Base-by-base conservation (phyloP, 1,284 basidiomycete species). In the Fomitopsis betulina region DNA sequence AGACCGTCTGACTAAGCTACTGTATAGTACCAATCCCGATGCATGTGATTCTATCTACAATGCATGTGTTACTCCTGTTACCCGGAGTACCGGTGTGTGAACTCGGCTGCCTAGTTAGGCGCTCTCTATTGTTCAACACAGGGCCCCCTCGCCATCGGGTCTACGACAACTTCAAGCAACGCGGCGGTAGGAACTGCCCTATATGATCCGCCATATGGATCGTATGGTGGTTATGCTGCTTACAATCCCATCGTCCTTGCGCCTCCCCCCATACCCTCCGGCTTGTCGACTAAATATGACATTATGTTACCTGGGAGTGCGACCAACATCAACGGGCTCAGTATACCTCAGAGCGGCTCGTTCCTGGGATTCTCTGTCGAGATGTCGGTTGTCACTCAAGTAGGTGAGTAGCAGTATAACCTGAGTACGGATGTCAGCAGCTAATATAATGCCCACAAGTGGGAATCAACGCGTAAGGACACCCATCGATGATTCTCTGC, bases 291-390 rank as follows among this genome's bases (percentile, higher is more conserved):
- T 60, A 69, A 56, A 55, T 74, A 76, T 49, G 55, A 58, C 12
- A 56, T 66, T 21, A 58, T 60, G 12, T 58, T 66, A 12, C 60
- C 60, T 1, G 62, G 54, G 33, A 67, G 50, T 62, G 69, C 51
- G 57, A 47, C 49, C 8, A 76, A 75, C 1, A 68, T 82, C 10
- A 25, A 35, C 8, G 77, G 75, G 0, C 67, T 81, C 4, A 84
- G 81, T 2, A 85, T 87, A 35, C 72, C 73, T 6, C 82, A 84
- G 61, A 72, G 72, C 51, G 87, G 86, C 17, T 77, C 82, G 32
- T 89, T 89, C 64, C 73, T 85, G 55, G 88, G 89, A 0, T 89
- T 90, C 64, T 87, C 85, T 0, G 77, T 91, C 53, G 89, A 91
- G 70, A 79, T 90, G 76, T 87, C 85, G 19, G 85, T 91, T 12